phyloP scores from a whole-genome alignment of 2,329 filamentous ascomycete genomes.

The Aspergillus arachidicola region DNA sequence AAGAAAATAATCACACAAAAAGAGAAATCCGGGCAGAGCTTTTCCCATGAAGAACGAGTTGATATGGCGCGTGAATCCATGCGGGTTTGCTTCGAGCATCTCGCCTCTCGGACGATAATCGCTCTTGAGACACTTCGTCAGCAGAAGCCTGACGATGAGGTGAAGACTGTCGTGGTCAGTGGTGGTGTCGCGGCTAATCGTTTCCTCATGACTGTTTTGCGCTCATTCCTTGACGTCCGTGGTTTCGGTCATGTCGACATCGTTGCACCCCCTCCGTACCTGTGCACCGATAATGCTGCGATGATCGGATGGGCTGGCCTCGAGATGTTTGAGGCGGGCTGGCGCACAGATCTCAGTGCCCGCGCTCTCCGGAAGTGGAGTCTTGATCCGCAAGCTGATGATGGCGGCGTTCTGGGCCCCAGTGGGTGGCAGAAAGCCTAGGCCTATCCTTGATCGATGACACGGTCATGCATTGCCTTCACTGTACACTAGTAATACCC shows the following conservation, averaged over 20 bases:
- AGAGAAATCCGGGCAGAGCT: conserved; percentile 30
- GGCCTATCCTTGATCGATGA: background rate
- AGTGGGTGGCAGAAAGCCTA: conserved; percentile 51
- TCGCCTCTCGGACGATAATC: conserved; percentile 73
- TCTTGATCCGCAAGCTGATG: conserved; percentile 63
- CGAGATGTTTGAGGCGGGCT: conserved; percentile 87
- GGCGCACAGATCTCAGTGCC: conserved; percentile 63
- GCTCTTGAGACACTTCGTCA: conserved; percentile 56
- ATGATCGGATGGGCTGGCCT: conserved; percentile 96
- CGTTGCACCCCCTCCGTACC: conserved; percentile 70
- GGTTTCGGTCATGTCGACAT: conserved; percentile 66
- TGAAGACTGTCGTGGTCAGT: conserved; percentile 74
- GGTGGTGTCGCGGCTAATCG: conserved; percentile 88
- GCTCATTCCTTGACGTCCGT: conserved; percentile 64
- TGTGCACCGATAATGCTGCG: conserved; percentile 94
- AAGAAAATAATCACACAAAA: conserved; percentile 56
- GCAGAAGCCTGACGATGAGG: conserved; percentile 23
- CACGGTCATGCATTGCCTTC: too few relatives aligned
- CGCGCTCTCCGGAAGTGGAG: conserved; percentile 71
- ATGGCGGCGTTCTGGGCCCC: conserved; percentile 69
- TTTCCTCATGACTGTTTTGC: conserved; percentile 71
- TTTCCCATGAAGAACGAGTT: conserved; percentile 64
- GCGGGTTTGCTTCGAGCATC: conserved; percentile 83
- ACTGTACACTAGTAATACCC: conserved; percentile 7
- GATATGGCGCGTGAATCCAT: conserved; percentile 73